These are phyloP conservation scores for Akanthomyces muscarius DNA, from an alignment of 2,329 filamentous ascomycete genomes.

Conservation along the genomic window DNA sequence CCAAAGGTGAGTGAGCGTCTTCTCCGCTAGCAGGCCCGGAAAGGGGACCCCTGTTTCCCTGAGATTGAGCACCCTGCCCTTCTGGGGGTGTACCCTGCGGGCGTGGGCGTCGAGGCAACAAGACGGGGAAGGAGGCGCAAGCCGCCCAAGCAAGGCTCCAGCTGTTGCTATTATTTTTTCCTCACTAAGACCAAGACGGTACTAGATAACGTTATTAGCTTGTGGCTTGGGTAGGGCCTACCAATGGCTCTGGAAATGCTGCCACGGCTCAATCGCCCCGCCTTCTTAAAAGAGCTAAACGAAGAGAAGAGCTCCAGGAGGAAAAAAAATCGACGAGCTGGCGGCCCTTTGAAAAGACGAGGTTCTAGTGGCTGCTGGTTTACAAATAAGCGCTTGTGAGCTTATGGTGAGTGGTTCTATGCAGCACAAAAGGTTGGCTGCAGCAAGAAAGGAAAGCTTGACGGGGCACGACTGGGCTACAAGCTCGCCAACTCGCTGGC, in stretches of 20 bases:
- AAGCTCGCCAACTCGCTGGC: background rate
- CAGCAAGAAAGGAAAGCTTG: too few relatives aligned
- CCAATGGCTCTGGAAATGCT: too few relatives aligned
- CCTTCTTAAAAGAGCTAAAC: background rate
- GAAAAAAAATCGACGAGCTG: too few relatives aligned
- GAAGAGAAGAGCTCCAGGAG: background rate
- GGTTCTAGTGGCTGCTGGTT: too few relatives aligned
- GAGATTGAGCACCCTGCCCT: background rate
- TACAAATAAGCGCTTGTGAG: too few relatives aligned
- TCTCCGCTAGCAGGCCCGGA: background rate
- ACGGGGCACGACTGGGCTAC: background rate
- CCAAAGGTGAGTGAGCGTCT: background rate
- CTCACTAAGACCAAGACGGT: too few relatives aligned
- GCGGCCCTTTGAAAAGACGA: too few relatives aligned
- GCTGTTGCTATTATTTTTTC: too few relatives aligned
- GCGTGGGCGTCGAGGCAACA: background rate
- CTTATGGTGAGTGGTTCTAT: background rate
- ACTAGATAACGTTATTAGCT: too few relatives aligned
- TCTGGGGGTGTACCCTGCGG: too few relatives aligned
- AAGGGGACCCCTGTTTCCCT: background rate
- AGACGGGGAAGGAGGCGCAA: background rate
- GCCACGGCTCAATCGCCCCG: background rate
- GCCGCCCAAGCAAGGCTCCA: background rate
- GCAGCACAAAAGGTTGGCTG: background rate
- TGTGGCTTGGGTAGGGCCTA: too few relatives aligned